phyloP scores from a whole-genome alignment of 139 green algal genomes.

The Diplosphaera chodatii region DNA sequence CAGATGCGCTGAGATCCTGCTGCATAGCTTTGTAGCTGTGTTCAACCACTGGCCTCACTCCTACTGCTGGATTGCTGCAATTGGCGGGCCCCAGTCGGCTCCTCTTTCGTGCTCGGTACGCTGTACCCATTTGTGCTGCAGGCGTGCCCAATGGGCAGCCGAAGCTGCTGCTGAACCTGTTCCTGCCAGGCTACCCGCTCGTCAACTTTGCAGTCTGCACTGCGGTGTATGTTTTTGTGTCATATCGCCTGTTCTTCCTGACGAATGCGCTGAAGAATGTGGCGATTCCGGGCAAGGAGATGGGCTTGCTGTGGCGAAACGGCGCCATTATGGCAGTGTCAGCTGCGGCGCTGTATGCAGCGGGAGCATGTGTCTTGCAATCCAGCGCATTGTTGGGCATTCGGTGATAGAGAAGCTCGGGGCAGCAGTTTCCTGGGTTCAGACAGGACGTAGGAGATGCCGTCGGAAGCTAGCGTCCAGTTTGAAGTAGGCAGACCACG shows the following conservation, averaged over 20 bases:
- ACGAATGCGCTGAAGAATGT: conserved; percentile 75
- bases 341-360: conserved; percentile 5
- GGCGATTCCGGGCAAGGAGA: conserved; percentile 75
- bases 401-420: background rate
- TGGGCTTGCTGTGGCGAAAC: conserved; percentile 68
- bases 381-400: background rate
- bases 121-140: background rate
- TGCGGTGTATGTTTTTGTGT: conserved; percentile 71
- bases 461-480: too few relatives aligned
- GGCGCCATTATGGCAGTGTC: conserved; percentile 3
- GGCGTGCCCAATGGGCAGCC: conserved; percentile 80
- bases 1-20: background rate
- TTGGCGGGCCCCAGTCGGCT: too few relatives aligned
- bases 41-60: too few relatives aligned
- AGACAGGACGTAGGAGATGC: too few relatives aligned
- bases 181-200: conserved; percentile 76
- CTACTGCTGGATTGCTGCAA: too few relatives aligned
- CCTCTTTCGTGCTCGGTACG: too few relatives aligned
- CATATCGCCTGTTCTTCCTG: conserved; percentile 79
- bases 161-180: conserved; percentile 71
- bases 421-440: too few relatives aligned
- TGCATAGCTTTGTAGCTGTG: too few relatives aligned
- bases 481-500: too few relatives aligned
- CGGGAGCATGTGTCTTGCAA: background rate
- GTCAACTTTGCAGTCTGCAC: conserved; percentile 77